Conservation (phyloP, 1,139 yeast genomes). For the Lodderomyces theae region DNA sequence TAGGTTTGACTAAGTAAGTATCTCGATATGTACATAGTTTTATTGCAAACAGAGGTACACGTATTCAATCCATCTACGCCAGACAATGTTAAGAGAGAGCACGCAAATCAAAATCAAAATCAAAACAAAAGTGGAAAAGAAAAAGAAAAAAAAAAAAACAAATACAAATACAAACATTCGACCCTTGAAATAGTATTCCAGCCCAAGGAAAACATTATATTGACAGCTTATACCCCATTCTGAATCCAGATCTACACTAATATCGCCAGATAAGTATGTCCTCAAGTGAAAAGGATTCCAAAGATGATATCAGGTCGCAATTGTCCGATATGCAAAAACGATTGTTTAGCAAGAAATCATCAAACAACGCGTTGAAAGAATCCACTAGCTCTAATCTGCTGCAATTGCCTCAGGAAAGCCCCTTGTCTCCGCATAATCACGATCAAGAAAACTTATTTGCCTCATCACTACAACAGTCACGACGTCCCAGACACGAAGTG, state of each 20-base stretch:
- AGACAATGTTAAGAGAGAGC: neutral
- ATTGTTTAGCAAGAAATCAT: constrained; percentile 35
- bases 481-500: neutral
- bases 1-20: too few species aligned
- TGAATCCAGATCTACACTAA: too few species aligned
- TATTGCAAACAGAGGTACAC: too few species aligned
- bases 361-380: constrained; percentile 20
- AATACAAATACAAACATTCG: neutral
- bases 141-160: neutral
- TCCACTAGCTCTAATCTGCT: constrained; percentile 11
- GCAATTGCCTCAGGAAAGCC: neutral
- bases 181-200: neutral
- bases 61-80: too few species aligned
- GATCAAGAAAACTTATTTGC: constrained; percentile 21
- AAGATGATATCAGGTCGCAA: constrained; percentile 53
- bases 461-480: constrained; percentile 16
- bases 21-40: too few species aligned
- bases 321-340: constrained; percentile 59
- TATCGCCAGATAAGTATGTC: constrained; percentile 12
- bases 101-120: neutral
- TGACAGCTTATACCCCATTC: too few species aligned
- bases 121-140: neutral
- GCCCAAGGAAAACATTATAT: neutral
- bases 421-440: constrained; percentile 6
- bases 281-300: constrained; percentile 13